Conservation (phyloP, 2,329 filamentous ascomycete species). For the Xylariaceae sp. region DNA sequence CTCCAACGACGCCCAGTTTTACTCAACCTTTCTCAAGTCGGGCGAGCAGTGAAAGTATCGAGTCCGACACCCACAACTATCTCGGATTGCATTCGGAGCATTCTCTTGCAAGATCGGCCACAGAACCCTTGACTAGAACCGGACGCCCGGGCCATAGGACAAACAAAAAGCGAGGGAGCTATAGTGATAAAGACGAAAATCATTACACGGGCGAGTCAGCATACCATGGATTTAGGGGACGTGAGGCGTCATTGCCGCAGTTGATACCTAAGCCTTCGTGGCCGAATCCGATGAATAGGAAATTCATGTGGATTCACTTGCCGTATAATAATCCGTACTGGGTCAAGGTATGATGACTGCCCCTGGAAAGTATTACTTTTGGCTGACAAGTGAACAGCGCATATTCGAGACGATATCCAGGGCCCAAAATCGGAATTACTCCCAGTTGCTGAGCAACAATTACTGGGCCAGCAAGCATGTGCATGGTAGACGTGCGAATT, state of each 20-base stretch:
- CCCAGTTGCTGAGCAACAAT: constrained; percentile 41
- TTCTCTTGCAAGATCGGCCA: neutral
- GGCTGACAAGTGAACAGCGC: constrained; percentile 27
- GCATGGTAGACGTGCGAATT: constrained; percentile 44
- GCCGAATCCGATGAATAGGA: constrained; percentile 37
- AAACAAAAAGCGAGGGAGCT: too few species aligned
- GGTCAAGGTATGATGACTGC: constrained; percentile 44
- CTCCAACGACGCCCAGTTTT: constrained; percentile 28
- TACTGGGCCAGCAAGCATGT: constrained; percentile 47
- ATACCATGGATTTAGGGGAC: constrained; percentile 7
- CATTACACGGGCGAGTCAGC: neutral
- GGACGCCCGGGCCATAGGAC: too few species aligned
- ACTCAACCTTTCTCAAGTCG: constrained; percentile 28
- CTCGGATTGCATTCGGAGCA: neutral
- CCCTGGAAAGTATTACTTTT: constrained; percentile 15
- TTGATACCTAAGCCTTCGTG: constrained; percentile 38
- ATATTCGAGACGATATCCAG: constrained; percentile 42
- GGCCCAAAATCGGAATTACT: constrained; percentile 38
- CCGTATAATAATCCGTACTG: constrained; percentile 54
- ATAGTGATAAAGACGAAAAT: neutral
- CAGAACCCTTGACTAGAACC: neutral
- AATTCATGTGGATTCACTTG: constrained; percentile 55
- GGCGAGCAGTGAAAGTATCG: constrained; percentile 22
- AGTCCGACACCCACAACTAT: constrained; percentile 20
- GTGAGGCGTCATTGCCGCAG: constrained; percentile 26